Conservation (phyloP, 257 asterid genomes). For the Fraxinus anomala region DNA sequence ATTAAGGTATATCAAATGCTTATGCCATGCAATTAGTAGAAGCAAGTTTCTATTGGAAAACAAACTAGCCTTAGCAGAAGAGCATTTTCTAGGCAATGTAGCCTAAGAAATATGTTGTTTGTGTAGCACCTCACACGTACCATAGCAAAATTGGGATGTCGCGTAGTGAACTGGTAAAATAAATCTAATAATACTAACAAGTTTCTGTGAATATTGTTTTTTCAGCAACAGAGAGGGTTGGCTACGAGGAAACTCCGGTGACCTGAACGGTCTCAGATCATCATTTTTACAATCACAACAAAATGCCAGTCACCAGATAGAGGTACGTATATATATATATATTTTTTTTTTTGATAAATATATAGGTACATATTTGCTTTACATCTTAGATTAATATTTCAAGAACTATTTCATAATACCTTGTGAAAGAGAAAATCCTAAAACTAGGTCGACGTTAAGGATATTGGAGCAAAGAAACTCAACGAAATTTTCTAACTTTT, state of each 20-base stretch:
- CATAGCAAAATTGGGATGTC: neutral
- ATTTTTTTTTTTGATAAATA: neutral
- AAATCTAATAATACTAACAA: neutral
- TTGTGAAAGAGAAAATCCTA: neutral
- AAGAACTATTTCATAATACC: neutral
- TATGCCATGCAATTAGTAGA: neutral
- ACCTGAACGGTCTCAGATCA: constrained; percentile 50
- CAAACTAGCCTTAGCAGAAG: neutral
- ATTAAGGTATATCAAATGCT: too few species aligned
- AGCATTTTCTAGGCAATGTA: neutral
- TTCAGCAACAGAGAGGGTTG: constrained; percentile 70
- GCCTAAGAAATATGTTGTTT: neutral
- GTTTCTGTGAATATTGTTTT: constrained; percentile 7
- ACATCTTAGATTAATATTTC: neutral
- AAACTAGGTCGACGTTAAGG: neutral
- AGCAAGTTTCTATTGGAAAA: neutral
- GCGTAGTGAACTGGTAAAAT: neutral
- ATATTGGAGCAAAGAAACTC: neutral
- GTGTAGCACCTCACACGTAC: neutral
- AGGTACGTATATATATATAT: constrained; percentile 40
- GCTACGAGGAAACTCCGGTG: constrained; percentile 55
- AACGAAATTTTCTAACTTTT: neutral
- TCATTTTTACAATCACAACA: constrained; percentile 56
- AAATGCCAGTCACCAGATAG: constrained; percentile 41
- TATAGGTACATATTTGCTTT: constrained; percentile 44